phyloP scores from a whole-genome alignment of 1,284 basidiomycete genomes.

The Cryptococcus neoformans region DNA sequence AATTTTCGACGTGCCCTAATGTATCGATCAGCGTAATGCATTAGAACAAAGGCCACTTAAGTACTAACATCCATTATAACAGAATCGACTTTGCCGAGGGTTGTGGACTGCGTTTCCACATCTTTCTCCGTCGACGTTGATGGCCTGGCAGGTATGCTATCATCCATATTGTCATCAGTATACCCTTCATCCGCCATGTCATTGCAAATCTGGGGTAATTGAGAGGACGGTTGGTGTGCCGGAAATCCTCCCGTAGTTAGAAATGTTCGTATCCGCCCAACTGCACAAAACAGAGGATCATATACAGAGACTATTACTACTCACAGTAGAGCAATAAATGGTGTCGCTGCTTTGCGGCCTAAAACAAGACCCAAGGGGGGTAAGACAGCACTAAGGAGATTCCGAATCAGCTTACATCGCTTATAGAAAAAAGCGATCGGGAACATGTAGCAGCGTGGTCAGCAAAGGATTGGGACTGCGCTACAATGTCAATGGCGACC shows the following conservation, averaged over 20 bases:
- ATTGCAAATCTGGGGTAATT: background rate
- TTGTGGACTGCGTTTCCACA: constrained; percentile 14
- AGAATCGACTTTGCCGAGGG: constrained; percentile 11
- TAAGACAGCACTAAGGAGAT: constrained; percentile 9
- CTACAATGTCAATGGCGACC: too few relatives aligned
- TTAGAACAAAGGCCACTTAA: background rate
- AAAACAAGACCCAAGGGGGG: constrained; percentile 10
- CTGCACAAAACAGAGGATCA: background rate
- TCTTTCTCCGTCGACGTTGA: constrained; percentile 18
- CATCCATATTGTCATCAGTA: too few relatives aligned
- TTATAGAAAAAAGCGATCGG: background rate
- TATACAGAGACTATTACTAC: background rate
- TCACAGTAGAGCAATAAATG: constrained; percentile 16
- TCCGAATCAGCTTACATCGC: background rate
- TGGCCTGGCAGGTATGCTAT: constrained; percentile 17
- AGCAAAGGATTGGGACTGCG: background rate
- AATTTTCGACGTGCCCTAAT: background rate
- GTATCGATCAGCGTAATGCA: background rate
- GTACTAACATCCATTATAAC: constrained; percentile 21
- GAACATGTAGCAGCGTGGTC: background rate
- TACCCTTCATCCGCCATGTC: background rate
- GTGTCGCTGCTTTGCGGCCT: constrained; percentile 5
- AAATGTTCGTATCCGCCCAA: background rate
- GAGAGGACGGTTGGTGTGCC: background rate
- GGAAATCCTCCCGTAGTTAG: constrained; percentile 1